Evolutionary conservation across 257 asterid genomes (phyloP), one percentile per base, ranked within the genome.

Genomic region (Ajuga chamaepitys): DNA sequence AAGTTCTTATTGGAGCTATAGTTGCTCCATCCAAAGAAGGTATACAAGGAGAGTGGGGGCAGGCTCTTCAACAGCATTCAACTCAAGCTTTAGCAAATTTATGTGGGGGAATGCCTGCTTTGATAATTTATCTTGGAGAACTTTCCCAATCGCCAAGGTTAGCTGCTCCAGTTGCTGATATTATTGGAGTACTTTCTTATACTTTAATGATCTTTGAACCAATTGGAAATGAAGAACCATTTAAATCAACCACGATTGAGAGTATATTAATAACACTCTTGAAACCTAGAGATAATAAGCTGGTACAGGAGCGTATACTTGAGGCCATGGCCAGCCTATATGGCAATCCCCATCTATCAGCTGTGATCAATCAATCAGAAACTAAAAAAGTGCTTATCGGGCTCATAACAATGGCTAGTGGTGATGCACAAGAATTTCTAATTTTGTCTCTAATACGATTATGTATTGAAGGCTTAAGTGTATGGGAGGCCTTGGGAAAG

Each of bases 1-100:
- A 82, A 8, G 70, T 88, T 73, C 89, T 91, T 51, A 85, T 86
- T 73, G 91, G 88, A 68, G 85, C 89, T 61, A 64, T 91, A 54
- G 86, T 85, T 70, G 91, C 98, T 47, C 96, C 96, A 68, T 88
- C 94, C 40, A 86, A 85, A 70, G 95, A 91, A 82, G 83, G 91
- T 37, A 78, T 85, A 82, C 86, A 82, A 65, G 98, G 94, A 63
- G 87, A 83, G 80, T 85, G 80, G 74, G 95, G 84, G 41, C 86
- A 67, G 70, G 80, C 76, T 41, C 96, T 91, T 77, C 95, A 86
- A 78, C 69, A 52, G 74, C 95, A 67, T 75, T 80, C 98, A 17
- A 73, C 76, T 13, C 76, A 74, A 76, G 84, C 95, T 73, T 83
- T 91, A 70, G 91, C 94, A 38, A 80, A 88, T 73, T 75, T 88